Conservation (phyloP, 148 eudicot species). For the Rhododendron molle region DNA sequence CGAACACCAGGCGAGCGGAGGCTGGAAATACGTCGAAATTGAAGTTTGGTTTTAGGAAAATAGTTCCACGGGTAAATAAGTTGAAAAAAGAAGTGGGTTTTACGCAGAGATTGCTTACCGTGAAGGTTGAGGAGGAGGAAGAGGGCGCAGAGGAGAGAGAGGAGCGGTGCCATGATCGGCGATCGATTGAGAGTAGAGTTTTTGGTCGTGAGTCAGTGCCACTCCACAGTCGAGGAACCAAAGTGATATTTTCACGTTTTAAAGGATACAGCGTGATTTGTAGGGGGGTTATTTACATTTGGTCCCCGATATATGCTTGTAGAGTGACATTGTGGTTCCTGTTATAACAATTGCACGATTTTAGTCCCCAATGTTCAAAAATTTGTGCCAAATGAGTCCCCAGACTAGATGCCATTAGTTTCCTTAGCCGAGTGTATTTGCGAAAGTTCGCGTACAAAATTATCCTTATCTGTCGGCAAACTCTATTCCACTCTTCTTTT, state of each 20-base stretch:
- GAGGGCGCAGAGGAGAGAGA: not conserved
- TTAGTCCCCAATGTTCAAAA: too few relatives aligned
- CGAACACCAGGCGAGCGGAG: constrained; percentile 32
- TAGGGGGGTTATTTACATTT: too few relatives aligned
- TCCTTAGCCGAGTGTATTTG: too few relatives aligned
- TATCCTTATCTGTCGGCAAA: too few relatives aligned
- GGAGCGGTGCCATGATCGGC: not conserved
- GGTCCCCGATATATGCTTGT: not conserved
- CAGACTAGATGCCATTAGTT: too few relatives aligned
- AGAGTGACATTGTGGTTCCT: not conserved
- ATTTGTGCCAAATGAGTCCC: not conserved
- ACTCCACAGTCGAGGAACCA: not conserved
- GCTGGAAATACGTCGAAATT: constrained; percentile 12
- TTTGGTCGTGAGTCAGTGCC: not conserved
- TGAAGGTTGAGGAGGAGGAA: not conserved
- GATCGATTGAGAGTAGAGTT: not conserved
- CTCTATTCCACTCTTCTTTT: too few relatives aligned
- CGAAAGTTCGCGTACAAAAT: too few relatives aligned
- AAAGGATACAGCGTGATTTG: not conserved
- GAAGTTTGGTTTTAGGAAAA: not conserved
- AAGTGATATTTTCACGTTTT: not conserved
- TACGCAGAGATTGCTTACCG: not conserved
- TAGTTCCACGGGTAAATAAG: not conserved
- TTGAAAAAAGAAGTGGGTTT: not conserved
- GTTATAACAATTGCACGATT: not conserved